A percentile compares a stretch with the other conserved stretches of the same genome.
Evolutionary conservation across 139 green algal species (phyloP).

Genomic region (Chlorella sorokiniana): DNA sequence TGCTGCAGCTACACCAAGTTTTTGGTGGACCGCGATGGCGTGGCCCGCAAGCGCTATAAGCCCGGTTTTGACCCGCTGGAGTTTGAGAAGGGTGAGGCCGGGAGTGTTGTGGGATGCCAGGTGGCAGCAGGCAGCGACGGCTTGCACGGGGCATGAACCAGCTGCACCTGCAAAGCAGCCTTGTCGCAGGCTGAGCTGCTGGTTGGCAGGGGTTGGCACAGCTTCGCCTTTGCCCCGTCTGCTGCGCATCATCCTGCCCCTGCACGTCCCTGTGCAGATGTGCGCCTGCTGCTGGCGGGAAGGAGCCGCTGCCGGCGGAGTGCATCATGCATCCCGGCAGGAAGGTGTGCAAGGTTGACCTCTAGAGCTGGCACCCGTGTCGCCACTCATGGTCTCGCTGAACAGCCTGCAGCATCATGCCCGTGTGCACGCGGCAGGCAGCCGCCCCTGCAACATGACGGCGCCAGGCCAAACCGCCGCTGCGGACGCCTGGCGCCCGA

Average conservation of each 20-base stretch:
- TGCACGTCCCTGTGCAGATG: conserved; percentile 41
- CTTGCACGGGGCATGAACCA: too few species aligned
- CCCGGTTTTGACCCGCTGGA: conserved; percentile 74
- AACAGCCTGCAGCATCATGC: neutral
- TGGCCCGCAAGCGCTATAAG: conserved; percentile 81
- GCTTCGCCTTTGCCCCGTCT: neutral
- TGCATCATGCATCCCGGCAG: conserved; percentile 78
- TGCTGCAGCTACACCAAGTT: conserved; percentile 71
- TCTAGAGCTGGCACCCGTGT: neutral
- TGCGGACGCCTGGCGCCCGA: conserved; percentile 23
- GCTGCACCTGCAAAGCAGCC: too few species aligned
- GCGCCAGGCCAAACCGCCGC: conserved; percentile 18
- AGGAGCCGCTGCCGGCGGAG: conserved; percentile 56
- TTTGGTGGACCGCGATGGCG: conserved; percentile 73
- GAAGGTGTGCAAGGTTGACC: conserved; percentile 81
- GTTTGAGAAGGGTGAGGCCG: conserved; percentile 61
- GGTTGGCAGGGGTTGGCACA: too few species aligned
- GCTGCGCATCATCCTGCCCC: neutral
- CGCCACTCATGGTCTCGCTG: neutral
- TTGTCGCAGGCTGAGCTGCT: too few species aligned
- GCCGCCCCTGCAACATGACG: conserved; percentile 12
- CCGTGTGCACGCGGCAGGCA: neutral
- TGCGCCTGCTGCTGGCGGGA: conserved; percentile 70
- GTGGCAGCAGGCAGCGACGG: too few species aligned
- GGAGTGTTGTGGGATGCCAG: too few species aligned